Percentiles rank a stretch among this genome's conserved stretches.
These are phyloP conservation scores for Rhodotorula sp. DNA, from an alignment of 1,284 basidiomycete species.

Conservation along the genomic window DNA sequence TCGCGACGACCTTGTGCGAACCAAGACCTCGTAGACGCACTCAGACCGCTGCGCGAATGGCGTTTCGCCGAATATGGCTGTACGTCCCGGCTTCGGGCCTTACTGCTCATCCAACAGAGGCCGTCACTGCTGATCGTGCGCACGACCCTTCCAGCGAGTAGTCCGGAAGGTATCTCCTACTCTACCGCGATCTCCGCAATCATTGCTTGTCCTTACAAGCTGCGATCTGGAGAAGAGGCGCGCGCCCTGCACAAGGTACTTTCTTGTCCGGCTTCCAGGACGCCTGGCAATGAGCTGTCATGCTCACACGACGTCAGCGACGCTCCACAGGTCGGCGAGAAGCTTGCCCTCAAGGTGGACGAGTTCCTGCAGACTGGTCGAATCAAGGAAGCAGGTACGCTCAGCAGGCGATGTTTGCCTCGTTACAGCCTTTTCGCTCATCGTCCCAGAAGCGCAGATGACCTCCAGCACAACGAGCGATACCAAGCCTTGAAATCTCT, in stretches of 20 bases:
- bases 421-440: no score
- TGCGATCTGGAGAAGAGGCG: slow-evolving; percentile 36
- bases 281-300: no score
- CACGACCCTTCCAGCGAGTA: not conserved
- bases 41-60: slow-evolving; percentile 21
- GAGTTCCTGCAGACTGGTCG: slow-evolving; percentile 61
- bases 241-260: slow-evolving; percentile 23
- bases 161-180: slow-evolving; percentile 35
- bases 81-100: slow-evolving; percentile 1
- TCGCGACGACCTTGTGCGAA: slow-evolving; percentile 31
- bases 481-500: slow-evolving; percentile 59
- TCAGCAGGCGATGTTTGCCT: no score
- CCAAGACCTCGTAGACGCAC: slow-evolving; percentile 28
- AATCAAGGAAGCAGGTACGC: slow-evolving; percentile 57
- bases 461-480: slow-evolving; percentile 12
- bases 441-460: not conserved
- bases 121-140: not conserved
- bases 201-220: slow-evolving; percentile 39
- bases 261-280: not conserved
- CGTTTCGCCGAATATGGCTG: slow-evolving; percentile 28
- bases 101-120: no score
- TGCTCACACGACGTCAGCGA: not conserved
- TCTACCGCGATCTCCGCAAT: slow-evolving; percentile 38
- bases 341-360: slow-evolving; percentile 55
- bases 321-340: slow-evolving; percentile 31